Evolutionary conservation across 352 stramenopile genomes (phyloP), one percentile per base, ranked within the genome.

Genomic region (Phytophthora sp.): DNA sequence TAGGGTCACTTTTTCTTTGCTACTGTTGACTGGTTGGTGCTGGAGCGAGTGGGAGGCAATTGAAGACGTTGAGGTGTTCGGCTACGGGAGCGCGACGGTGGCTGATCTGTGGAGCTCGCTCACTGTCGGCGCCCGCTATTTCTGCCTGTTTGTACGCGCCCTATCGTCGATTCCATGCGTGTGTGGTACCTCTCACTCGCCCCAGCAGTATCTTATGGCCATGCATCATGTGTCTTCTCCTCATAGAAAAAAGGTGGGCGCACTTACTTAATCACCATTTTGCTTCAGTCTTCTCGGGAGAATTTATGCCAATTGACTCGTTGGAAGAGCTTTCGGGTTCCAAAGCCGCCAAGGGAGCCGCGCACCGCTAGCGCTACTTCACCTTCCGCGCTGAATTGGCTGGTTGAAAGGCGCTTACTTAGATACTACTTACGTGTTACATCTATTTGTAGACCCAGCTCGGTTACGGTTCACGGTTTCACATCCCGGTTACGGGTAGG

Each of bases 251-350:
- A 23, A n/a, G n/a, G 4, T 39, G 31, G 50, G 52, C 21, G 33
- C 60, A 93, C 86, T 76, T 94, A 94, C 86, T 94, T 94, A 80
- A 94, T 94, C 82, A 94, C 86, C 86, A 94, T 93, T 84, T 90
- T 90, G 80, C 82, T 84, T 88, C 47, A 79, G 84, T 90, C 81
- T 91, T 91, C 82, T 93, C 86, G 80, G 84, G 84, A 93, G 84
- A 91, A 86, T 91, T 87, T 88, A 90, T 88, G 81, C 81, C 79
- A 88, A 90, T 84, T 89, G 75, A 90, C 73, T 77, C 69, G 70
- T 47, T 78, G 56, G 45, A 76, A 55, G n/a, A 13, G 42, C 47
- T 69, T 61, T 33, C 45, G 44, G 33, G 57, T 38, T 57, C 26
- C 39, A 59, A 54, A 53, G 24, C 30, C 41, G 13, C 21, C 57